These are phyloP conservation scores for Lunularia cruciata DNA, from an alignment of 225 moss, liverwort and hornwort species.

Conservation along the genomic window DNA sequence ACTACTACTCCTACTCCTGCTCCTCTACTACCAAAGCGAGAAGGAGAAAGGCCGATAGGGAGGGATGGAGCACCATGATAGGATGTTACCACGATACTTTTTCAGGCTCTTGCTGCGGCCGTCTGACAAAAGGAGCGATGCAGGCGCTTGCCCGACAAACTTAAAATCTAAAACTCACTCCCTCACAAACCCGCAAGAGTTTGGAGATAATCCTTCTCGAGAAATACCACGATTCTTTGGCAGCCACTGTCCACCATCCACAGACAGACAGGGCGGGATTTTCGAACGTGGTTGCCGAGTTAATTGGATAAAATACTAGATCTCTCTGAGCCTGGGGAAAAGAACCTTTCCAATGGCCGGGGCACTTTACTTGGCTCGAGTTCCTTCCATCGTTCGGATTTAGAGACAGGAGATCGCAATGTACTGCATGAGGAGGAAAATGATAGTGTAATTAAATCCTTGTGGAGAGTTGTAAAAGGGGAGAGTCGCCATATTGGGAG, in stretches of 20 bases:
- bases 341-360: no score
- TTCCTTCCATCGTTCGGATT: no score
- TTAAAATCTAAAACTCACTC: neutral
- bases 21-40: neutral
- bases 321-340: no score
- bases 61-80: neutral
- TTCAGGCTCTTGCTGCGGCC: neutral
- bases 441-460: no score
- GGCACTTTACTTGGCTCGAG: no score
- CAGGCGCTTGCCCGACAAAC: slow-evolving; percentile 19
- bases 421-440: no score
- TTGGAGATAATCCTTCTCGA: slow-evolving; percentile 11
- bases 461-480: neutral
- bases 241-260: slow-evolving; percentile 10
- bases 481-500: neutral
- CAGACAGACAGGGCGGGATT: slow-evolving; percentile 4
- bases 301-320: no score
- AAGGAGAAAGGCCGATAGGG: neutral
- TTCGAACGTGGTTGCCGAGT: slow-evolving; percentile 2
- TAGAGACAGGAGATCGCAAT: no score
- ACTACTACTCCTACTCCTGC: neutral
- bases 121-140: slow-evolving; percentile 14
- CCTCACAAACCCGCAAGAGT: neutral
- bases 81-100: slow-evolving; percentile 1
- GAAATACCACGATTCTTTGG: slow-evolving; percentile 3